These are phyloP conservation scores for Pittosporum tobira DNA, from an alignment of 129 eudicot species.

Conservation along the genomic window DNA sequence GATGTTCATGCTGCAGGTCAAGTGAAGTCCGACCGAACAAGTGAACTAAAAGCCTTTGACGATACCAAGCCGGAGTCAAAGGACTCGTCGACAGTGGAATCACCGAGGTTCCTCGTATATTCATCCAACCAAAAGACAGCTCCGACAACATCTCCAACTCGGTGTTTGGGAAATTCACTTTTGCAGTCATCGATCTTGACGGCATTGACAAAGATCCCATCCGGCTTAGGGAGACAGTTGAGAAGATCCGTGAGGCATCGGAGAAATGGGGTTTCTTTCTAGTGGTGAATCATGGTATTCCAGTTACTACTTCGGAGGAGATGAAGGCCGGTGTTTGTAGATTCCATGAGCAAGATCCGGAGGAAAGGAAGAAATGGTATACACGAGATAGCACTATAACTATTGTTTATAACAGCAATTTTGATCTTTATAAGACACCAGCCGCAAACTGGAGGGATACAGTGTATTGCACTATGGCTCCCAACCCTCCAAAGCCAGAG, in stretches of 20 bases:
- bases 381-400: neutral
- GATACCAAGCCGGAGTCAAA: slow-evolving; percentile 1
- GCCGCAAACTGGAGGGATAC: slow-evolving; percentile 15
- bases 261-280: slow-evolving; percentile 15
- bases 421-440: slow-evolving; percentile 2
- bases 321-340: slow-evolving; percentile 5
- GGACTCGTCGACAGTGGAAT: no score
- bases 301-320: neutral
- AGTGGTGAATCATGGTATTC: no score
- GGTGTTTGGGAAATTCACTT: neutral
- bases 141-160: neutral
- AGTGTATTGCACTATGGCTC: neutral
- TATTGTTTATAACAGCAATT: slow-evolving; percentile 3
- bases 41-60: slow-evolving; percentile 12
- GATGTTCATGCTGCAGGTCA: neutral
- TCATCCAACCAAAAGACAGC: no score
- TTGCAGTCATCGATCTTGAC: slow-evolving; percentile 4
- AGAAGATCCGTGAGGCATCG: slow-evolving; percentile 1
- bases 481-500: slow-evolving; percentile 5
- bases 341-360: slow-evolving; percentile 8
- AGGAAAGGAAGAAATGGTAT: slow-evolving; percentile 5
- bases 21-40: neutral
- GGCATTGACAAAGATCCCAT: neutral
- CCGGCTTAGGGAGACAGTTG: neutral
- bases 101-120: no score